Evolutionary conservation across 805 yeast genomes (phyloP), one percentile per base, ranked within the genome.

Genomic region (Ogataea zsoltii): DNA sequence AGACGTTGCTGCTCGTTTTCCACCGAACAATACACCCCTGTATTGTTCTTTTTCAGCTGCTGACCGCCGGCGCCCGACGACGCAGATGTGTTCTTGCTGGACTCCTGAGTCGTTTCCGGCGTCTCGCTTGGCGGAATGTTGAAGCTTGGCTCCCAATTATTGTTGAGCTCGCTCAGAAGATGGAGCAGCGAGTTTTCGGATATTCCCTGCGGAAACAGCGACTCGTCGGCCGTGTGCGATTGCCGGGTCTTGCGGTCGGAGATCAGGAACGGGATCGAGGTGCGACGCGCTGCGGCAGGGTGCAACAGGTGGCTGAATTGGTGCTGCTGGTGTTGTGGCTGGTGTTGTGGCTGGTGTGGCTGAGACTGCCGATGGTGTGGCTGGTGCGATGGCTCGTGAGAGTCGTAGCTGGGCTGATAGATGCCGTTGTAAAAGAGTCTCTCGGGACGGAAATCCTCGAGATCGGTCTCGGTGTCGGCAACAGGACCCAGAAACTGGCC

Each of bases 101-200:
- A 14, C 18, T n/a, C n/a, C n/a, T n/a, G n/a, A n/a, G 17, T 14
- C 18, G 16, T 14, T 7, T 7, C 4, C 18, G 15, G 18, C 33
- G 33, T 9, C 10, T 23, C 28, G 16, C 9, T 3, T 6, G 39
- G 10, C 10, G 43, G 39, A 3, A 50, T 39, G n/a, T 47, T 50
- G 45, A 50, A 50, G 11, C 45, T 33, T 6, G 54, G 54, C 28
- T 47, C 45, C 54, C 54, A 50, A 29, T 50, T 50, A 41, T 46
- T 47, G 46, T 47, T 50, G 7, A 50, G 33, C 33, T 47, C 54
- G 19, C 36, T 37, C 25, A 50, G n/a, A 32, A 50, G 36, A 10
- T 21, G 30, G n/a, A 33, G 26, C 11, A 42, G 14, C 14, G 38
- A 16, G 13, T 35, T 29, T 9, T 45, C 48, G 3, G 38, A 26